Evolutionary conservation across 2,329 filamentous ascomycete genomes (phyloP), one percentile per base, ranked within the genome.

Genomic region (Dryadomyces quercus-mongolicae): DNA sequence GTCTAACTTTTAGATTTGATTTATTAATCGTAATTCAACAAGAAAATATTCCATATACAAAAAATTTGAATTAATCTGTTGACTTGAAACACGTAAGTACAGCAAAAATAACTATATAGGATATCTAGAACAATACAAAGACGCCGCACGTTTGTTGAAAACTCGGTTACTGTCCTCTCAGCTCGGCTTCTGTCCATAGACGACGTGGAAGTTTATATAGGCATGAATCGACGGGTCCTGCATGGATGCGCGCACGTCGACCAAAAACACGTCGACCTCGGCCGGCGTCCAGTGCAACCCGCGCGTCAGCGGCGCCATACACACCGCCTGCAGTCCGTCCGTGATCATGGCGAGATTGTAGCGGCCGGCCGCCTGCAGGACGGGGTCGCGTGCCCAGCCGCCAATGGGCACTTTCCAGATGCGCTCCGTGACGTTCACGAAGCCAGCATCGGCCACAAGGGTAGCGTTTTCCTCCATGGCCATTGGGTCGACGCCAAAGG

Each of bases 381-480:
- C 60, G 21, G 51, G 54, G 25, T 64, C 58, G 42, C 59, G 57
- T 6, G 65, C 59, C 64, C 70, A 71, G 10, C 62, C 57, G 38
- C 66, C 67, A 6, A 64, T 60, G 6, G 69, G 69, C 15, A 67
- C 60, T 20, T 64, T 60, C 55, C 62, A 60, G 47, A 61, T 57
- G 48, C 61, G 62, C 48, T 67, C 63, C 5, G 56, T 55, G 13
- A 70, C 62, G 52, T 70, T 60, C 4, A 63, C 60, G 52, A 68
- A 70, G 16, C 69, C 68, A 6, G 62, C 61, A 20, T 65, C 63
- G 20, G 58, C 55, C 43, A 71, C 57, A 56, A 64, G 64, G 16
- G 56, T 49, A 44, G 63, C 61, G 43, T 66, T 65, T 34, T 55
- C 54, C 1, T 59, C 51, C 2, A 62, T 51, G 34, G 62, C 59